Base-by-base conservation (phyloP, 257 asterid genomes). In the Perilla frutescens region DNA sequence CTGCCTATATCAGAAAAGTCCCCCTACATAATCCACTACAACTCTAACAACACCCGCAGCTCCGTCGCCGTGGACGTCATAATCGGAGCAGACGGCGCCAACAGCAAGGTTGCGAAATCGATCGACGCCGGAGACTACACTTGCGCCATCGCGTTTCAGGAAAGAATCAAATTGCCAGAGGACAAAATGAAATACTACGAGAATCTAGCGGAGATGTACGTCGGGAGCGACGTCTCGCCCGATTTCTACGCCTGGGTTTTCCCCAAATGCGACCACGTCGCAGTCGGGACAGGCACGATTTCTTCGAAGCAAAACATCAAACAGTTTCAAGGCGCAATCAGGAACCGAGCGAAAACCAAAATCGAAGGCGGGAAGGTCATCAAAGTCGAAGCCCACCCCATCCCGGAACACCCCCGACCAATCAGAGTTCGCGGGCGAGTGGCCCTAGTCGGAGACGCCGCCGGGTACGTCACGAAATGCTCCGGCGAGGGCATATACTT, bases 211-310 rank as follows among this genome's bases (percentile, higher is more conserved):
- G 97, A 91, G 76, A 89, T 91, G 89, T 89, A 91, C 71, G 79
- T 91, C 2, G 96, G 96, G 8, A 74, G 69, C 73, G 97, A 91
- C 81, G 96, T 91, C 6, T 91, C 97, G 0, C 97, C 97, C 0
- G 96, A 91, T 64, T 89, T 91, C 85, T 91, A 91, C 80, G 97
- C 84, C 2, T 92, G 98, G 97, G 97, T 92, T 62, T 90, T 92
- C 68, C 98, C 97, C 1, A 91, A 91, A 66, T 86, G 92, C 74
- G 97, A 91, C 77, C 97, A 91, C 79, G 97, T 91, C 36, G 97
- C 96, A 0, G 97, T 91, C 2, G 94, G 92, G 34, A 91, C 96
- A 0, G 97, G 97, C 43, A 89, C 94, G 0, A 80, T 81, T 6
- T 74, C 81, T 56, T 83, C 88, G 0, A 91, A 77, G 61, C 80